These are phyloP conservation scores for Fusarium devonianum DNA, from an alignment of 2,329 filamentous ascomycete genomes.

Conservation along the genomic window DNA sequence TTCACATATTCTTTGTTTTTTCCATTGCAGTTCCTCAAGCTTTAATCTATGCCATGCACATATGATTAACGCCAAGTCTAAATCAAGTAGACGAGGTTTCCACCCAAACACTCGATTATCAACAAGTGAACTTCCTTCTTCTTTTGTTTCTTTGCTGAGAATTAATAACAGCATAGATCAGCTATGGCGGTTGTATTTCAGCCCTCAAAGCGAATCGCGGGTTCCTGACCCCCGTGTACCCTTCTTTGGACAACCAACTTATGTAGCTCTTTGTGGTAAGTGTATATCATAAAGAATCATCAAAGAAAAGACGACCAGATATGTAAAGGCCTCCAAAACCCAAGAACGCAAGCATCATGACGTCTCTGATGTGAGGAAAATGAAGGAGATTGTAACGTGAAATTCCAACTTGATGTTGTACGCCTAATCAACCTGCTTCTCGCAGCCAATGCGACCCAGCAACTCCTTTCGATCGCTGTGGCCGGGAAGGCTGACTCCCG, in stretches of 20 bases:
- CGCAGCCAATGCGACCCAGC: constrained; percentile 81
- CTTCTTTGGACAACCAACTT: too few species aligned
- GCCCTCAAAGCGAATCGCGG: constrained; percentile 23
- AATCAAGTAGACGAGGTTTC: constrained; percentile 19
- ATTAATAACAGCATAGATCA: constrained; percentile 21
- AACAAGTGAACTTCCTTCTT: constrained; percentile 36
- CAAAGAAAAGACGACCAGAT: constrained; percentile 14
- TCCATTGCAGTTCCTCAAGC: background rate
- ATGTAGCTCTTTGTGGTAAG: too few species aligned
- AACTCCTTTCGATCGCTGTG: constrained; percentile 82
- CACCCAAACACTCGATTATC: constrained; percentile 20
- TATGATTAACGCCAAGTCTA: too few species aligned
- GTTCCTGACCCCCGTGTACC: constrained; percentile 27
- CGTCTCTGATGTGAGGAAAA: constrained; percentile 18
- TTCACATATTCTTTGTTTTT: constrained; percentile 8
- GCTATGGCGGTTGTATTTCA: constrained; percentile 34
- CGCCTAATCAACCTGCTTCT: constrained; percentile 69
- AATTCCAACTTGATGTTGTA: background rate
- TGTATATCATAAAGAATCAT: constrained; percentile 1
- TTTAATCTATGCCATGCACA: too few species aligned
- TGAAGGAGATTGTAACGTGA: constrained; percentile 15
- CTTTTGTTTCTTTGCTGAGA: constrained; percentile 36
- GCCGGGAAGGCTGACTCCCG: constrained; percentile 71
- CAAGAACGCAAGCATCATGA: constrained; percentile 19
- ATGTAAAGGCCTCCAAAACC: constrained; percentile 5